Evolutionary conservation across 805 yeast genomes (phyloP).

Genomic region (Sugiyamaella marilandica): DNA sequence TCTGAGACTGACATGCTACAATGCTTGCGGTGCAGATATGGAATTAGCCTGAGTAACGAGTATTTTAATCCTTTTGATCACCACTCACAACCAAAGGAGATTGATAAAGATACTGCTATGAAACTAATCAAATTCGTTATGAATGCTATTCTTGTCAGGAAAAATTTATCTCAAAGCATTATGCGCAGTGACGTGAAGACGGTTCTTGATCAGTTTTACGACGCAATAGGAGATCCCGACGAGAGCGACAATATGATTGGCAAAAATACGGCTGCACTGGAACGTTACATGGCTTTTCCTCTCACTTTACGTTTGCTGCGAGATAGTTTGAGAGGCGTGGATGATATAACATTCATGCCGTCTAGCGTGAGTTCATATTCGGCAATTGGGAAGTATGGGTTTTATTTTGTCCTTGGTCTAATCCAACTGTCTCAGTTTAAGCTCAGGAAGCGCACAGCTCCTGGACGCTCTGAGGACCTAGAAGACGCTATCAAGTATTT

Average conservation of each 20-base stretch:
- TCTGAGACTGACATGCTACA: constrained; percentile 73
- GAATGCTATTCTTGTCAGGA: constrained; percentile 49
- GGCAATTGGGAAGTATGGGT: constrained; percentile 39
- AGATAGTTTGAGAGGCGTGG: constrained; percentile 21
- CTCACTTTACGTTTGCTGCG: constrained; percentile 20
- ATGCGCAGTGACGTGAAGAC: constrained; percentile 69
- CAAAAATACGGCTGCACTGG: constrained; percentile 36
- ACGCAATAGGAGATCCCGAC: constrained; percentile 63
- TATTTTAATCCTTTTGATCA: constrained; percentile 66
- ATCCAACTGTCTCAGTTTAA: constrained; percentile 63
- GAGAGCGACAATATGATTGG: constrained; percentile 29
- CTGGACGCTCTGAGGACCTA: constrained; percentile 75
- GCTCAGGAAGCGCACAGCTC: constrained; percentile 69
- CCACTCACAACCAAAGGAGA: constrained; percentile 35
- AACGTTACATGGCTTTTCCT: constrained; percentile 39
- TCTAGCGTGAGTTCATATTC: background rate
- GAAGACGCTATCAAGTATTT: constrained; percentile 67
- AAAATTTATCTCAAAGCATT: constrained; percentile 53
- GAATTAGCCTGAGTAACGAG: constrained; percentile 56
- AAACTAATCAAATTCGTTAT: constrained; percentile 46
- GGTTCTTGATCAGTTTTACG: constrained; percentile 66
- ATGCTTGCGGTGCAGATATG: constrained; percentile 72
- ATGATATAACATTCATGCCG: constrained; percentile 14
- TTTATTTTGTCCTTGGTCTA: constrained; percentile 67
- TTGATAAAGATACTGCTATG: constrained; percentile 41